Percentiles rank a stretch among this genome's conserved stretches.
Evolutionary conservation across 768 basidiomycete genomes (phyloP).

Genomic region (Termitomyces bulborhizus): DNA sequence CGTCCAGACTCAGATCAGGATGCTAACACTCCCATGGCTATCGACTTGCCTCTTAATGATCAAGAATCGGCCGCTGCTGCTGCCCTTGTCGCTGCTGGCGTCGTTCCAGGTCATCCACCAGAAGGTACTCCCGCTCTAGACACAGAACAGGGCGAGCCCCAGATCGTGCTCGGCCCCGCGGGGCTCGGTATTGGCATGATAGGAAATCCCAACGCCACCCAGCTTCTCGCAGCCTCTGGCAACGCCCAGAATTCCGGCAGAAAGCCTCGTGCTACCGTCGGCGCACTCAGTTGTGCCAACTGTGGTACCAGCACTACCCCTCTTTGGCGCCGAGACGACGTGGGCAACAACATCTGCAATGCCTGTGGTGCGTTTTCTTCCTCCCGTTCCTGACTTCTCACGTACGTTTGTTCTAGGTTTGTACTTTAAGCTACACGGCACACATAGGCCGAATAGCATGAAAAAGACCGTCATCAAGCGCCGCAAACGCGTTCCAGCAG

Average conservation of each 20-base stretch:
- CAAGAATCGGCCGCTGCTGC: conserved; percentile 16
- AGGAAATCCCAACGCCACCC: conserved; percentile 10
- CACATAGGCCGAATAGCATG: conserved; percentile 96
- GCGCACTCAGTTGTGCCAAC: conserved; percentile 80
- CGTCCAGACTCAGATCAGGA: too few species aligned
- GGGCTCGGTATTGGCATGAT: conserved; percentile 14
- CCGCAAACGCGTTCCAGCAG: conserved; percentile 94
- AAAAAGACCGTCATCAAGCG: conserved; percentile 99
- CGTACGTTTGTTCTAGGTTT: conserved; percentile 50
- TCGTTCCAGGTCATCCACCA: conserved; percentile 6
- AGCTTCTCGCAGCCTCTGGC: neutral
- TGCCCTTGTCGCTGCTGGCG: conserved; percentile 16
- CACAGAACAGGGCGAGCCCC: too few species aligned
- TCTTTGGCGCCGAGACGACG: conserved; percentile 84
- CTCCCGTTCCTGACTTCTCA: conserved; percentile 9
- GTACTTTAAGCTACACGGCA: conserved; percentile 97
- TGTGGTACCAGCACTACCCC: conserved; percentile 89
- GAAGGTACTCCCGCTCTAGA: too few species aligned
- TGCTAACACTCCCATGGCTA: too few species aligned
- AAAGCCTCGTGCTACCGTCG: conserved; percentile 42
- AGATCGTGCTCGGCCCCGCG: conserved; percentile 2
- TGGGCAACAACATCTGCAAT: conserved; percentile 92
- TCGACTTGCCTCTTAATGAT: neutral
- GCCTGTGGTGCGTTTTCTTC: conserved; percentile 74
- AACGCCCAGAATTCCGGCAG: conserved; percentile 11